Evolutionary conservation across 768 basidiomycete genomes (phyloP), one percentile per base, ranked within the genome.

Genomic region (Rubroboletus pulcherrimus): DNA sequence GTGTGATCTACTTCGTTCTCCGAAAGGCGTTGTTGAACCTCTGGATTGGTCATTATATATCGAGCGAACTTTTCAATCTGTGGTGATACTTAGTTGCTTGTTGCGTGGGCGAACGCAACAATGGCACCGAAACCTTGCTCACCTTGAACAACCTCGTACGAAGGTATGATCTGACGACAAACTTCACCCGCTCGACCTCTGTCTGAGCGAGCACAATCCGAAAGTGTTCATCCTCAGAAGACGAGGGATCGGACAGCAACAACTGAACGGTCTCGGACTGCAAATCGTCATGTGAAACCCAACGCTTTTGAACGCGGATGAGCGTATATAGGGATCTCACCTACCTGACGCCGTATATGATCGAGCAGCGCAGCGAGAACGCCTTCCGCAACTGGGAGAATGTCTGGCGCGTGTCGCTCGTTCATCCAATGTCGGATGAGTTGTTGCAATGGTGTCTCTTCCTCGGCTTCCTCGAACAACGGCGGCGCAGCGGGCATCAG

Each of bases 121-220:
- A 52, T 12, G 30, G 48, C 14, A 31, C 39, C 2, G 51, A 35
- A 64, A 11, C 6, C n/a, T 11, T 11, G 37, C 60, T 38, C 49
- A 89, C 94, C 82, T 98, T 98, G 77, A 81, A 85, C 49, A 96
- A 70, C 56, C 94, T 78, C 30, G 89, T 91, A 24, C 95, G 81
- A 5, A 96, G 81, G 69, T 96, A 98, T 2, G 92, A 91, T 54
- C 94, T 76, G 26, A 97, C 84, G 53, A 96, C 82, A 66, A 93
- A 98, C 72, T 93, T 95, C 63, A 93, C 91, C 40, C 95, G 84
- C 68, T 98, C 94, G 62, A 96, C 83, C 72, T 98, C 94, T 0
- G 92, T 95, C 73, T 95, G 92, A 0, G 91, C 94, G 51, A 98
- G 86, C 78, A 93, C 87, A 34, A 96, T 90, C 61, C 92, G 79